A percentile compares a stretch with the other conserved stretches of the same genome.
Evolutionary conservation across 495 filamentous ascomycete genomes (phyloP).

Genomic region (Penicillium crystallinum): DNA sequence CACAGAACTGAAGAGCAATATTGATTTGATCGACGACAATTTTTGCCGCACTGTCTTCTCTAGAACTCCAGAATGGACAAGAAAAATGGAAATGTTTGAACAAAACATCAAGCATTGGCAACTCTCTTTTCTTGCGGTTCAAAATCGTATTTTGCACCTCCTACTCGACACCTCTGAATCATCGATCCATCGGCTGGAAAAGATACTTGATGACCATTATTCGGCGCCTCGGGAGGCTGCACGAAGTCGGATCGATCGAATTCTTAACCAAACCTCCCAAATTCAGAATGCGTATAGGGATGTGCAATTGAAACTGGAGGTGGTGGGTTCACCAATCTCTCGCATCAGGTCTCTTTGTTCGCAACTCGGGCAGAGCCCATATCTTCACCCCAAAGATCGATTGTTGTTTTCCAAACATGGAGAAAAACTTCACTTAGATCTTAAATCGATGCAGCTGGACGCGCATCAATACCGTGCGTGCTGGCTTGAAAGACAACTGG

Average conservation of each 20-base stretch:
- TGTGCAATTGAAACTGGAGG: not conserved
- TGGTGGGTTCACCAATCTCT: conserved; percentile 1
- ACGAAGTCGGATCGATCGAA: conserved; percentile 2
- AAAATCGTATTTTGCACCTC: not conserved
- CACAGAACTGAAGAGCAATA: not conserved
- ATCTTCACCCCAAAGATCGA: not conserved
- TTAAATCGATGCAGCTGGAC: not conserved
- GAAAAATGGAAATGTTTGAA: not conserved
- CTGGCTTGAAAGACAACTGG: not conserved
- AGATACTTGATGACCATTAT: conserved; percentile 8
- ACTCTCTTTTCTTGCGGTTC: not conserved
- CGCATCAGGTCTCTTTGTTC: not conserved
- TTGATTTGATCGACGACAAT: conserved; percentile 8
- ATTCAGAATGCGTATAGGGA: not conserved
- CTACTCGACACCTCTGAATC: not conserved
- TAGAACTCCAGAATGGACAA: not conserved
- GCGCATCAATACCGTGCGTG: not conserved
- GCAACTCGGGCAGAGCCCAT: not conserved
- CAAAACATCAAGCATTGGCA: not conserved
- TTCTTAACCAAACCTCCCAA: not conserved
- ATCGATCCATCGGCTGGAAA: not conserved
- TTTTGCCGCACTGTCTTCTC: conserved; percentile 15
- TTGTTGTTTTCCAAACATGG: not conserved
- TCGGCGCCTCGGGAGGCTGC: conserved; percentile 18
- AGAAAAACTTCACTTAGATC: not conserved